A percentile compares a stretch with the other conserved stretches of the same genome.
These are phyloP conservation scores for Fusarium buharicum DNA, from an alignment of 2,329 filamentous ascomycete genomes.

Conservation along the genomic window DNA sequence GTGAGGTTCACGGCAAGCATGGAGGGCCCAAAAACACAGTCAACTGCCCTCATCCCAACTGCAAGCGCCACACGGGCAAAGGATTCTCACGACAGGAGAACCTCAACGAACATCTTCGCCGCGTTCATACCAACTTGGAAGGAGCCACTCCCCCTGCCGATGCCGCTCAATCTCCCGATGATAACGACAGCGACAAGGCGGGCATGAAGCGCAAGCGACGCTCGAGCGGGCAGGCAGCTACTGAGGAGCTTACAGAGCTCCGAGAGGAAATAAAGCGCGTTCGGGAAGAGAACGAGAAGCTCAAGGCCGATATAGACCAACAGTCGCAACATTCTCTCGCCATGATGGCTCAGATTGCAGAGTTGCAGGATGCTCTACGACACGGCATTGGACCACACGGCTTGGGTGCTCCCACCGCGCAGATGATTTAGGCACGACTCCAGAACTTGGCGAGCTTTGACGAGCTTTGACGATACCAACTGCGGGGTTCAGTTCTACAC, in stretches of 20 bases:
- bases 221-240: slow-evolving; percentile 44
- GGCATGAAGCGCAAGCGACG: slow-evolving; percentile 61
- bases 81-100: slow-evolving; percentile 96
- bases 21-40: slow-evolving; percentile 88
- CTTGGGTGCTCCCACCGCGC: slow-evolving; percentile 53
- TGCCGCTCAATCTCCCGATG: slow-evolving; percentile 54
- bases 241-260: slow-evolving; percentile 64
- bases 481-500: neutral
- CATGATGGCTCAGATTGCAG: slow-evolving; percentile 61
- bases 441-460: neutral
- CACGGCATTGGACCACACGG: slow-evolving; percentile 48
- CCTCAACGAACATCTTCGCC: slow-evolving; percentile 88
- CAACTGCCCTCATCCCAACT: slow-evolving; percentile 85
- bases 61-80: slow-evolving; percentile 87
- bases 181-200: slow-evolving; percentile 59
- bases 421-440: slow-evolving; percentile 52
- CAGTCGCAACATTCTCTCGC: slow-evolving; percentile 59
- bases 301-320: slow-evolving; percentile 61
- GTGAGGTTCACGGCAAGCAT: slow-evolving; percentile 92
- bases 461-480: neutral
- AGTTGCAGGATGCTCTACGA: slow-evolving; percentile 57
- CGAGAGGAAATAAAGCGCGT: slow-evolving; percentile 74
- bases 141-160: slow-evolving; percentile 51
- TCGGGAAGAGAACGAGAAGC: slow-evolving; percentile 71
- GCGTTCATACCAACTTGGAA: slow-evolving; percentile 76